These are phyloP conservation scores for Xylaria nigripes DNA, from an alignment of 495 filamentous ascomycete genomes.

Conservation along the genomic window DNA sequence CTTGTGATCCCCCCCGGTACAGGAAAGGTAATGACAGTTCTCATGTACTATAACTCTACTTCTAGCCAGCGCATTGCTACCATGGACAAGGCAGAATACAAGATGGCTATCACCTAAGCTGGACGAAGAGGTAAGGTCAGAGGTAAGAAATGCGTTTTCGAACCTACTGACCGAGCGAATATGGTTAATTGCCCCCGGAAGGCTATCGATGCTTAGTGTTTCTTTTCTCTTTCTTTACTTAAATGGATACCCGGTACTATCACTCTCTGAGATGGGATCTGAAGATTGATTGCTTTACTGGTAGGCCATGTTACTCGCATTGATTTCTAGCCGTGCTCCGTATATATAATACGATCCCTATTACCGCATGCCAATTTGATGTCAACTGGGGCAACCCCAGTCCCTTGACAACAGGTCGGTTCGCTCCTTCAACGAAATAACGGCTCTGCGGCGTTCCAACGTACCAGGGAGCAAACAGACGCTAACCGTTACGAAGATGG, in stretches of 20 bases:
- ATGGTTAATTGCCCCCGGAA: neutral
- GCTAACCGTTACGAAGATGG: constrained; percentile 1
- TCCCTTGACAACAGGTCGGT: too few relatives aligned
- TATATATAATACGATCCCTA: too few relatives aligned
- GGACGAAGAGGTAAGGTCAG: constrained; percentile 52
- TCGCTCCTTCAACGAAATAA: neutral
- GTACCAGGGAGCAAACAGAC: neutral
- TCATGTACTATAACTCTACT: constrained; percentile 45
- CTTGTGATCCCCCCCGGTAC: constrained; percentile 3
- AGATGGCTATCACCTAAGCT: neutral
- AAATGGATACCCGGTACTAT: neutral
- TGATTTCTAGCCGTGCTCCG: too few relatives aligned
- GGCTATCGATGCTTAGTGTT: too few relatives aligned
- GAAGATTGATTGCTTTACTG: neutral
- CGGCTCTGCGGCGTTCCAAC: neutral
- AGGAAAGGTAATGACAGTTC: constrained; percentile 46
- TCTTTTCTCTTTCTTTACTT: constrained; percentile 15
- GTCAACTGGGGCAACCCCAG: too few relatives aligned
- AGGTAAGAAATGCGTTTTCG: constrained; percentile 50
- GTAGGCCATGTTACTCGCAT: neutral
- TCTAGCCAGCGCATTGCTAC: neutral
- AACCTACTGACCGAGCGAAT: constrained; percentile 29
- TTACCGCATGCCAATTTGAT: too few relatives aligned
- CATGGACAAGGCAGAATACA: neutral
- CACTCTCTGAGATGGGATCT: neutral